Percentiles rank a stretch among this genome's conserved stretches.
phyloP scores from a whole-genome alignment of 148 eudicot genomes.

The Vaccinium darrowii region DNA sequence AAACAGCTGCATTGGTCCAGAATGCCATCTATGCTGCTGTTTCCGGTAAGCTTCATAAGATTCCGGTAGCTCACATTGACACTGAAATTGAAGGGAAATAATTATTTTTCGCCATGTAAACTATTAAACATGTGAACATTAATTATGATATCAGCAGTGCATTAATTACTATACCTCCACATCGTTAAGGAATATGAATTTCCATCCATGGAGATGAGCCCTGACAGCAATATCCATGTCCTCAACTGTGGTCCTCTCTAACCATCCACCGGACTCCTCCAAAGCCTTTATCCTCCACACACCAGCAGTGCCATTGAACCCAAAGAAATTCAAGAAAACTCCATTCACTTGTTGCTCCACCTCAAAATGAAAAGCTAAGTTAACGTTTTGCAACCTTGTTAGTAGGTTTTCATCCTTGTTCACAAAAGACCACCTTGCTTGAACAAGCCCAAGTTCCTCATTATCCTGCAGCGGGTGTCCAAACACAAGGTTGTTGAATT shows the following conservation, averaged over 20 bases:
- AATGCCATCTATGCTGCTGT: conserved; percentile 17
- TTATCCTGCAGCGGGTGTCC: conserved; percentile 58
- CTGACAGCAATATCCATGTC: conserved; percentile 15
- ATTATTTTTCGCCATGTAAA: not conserved
- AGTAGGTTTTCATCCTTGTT: conserved; percentile 93
- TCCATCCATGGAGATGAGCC: conserved; percentile 18
- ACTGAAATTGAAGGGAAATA: not conserved
- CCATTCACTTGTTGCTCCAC: conserved; percentile 99
- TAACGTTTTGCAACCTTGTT: conserved; percentile 81
- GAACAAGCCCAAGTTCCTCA: conserved; percentile 88
- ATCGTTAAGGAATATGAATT: conserved; percentile 10
- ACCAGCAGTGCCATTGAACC: conserved; percentile 94
- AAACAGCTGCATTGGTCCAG: conserved; percentile 16
- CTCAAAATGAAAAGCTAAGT: conserved; percentile 91
- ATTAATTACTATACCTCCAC: not conserved
- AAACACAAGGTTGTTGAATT: not conserved
- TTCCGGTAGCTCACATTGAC: conserved; percentile 8
- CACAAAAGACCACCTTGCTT: conserved; percentile 97
- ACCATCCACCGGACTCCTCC: conserved; percentile 11
- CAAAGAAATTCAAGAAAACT: conserved; percentile 82
- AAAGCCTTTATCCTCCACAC: not conserved
- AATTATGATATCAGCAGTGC: not conserved
- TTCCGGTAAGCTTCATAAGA: conserved; percentile 15
- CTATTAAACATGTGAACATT: not conserved
- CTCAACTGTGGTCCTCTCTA: conserved; percentile 13